These are phyloP conservation scores for Senna tora DNA, from an alignment of 306 rosid genomes.

Conservation along the genomic window DNA sequence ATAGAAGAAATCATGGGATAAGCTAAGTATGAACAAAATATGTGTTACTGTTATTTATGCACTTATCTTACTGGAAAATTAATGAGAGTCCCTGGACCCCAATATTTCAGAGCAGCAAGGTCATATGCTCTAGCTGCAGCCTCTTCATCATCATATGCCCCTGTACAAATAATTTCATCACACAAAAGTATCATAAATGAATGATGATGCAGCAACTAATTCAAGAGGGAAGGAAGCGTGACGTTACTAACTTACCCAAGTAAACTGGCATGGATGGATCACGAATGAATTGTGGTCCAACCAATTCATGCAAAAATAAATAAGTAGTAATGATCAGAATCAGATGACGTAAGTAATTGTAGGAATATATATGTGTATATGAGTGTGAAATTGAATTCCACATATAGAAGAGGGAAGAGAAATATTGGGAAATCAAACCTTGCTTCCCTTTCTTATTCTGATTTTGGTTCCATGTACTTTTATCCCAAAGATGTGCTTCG, in stretches of 20 bases:
- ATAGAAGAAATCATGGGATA: not conserved
- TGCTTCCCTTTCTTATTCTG: slow-evolving; percentile 99
- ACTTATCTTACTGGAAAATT: slow-evolving; percentile 84
- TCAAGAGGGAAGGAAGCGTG: not conserved
- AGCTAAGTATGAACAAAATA: not conserved
- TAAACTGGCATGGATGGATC: slow-evolving; percentile 85
- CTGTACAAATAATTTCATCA: slow-evolving; percentile 46
- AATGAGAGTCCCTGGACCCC: slow-evolving; percentile 99
- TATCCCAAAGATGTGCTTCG: slow-evolving; percentile 99
- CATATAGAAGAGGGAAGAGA: slow-evolving; percentile 25
- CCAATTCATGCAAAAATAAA: slow-evolving; percentile 53
- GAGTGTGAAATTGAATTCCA: not conserved
- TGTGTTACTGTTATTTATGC: not conserved
- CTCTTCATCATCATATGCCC: slow-evolving; percentile 98
- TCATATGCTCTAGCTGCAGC: slow-evolving; percentile 99
- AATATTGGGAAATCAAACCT: slow-evolving; percentile 53
- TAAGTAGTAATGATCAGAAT: no score
- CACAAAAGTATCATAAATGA: slow-evolving; percentile 13
- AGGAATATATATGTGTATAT: not conserved
- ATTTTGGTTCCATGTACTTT: slow-evolving; percentile 98
- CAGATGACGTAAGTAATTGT: slow-evolving; percentile 45
- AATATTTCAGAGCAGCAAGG: slow-evolving; percentile 96
- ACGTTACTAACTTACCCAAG: slow-evolving; percentile 72
- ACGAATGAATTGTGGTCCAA: slow-evolving; percentile 39
- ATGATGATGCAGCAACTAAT: slow-evolving; percentile 10